Conservation (phyloP, 768 basidiomycete species). For the Trametes sanguinea region DNA sequence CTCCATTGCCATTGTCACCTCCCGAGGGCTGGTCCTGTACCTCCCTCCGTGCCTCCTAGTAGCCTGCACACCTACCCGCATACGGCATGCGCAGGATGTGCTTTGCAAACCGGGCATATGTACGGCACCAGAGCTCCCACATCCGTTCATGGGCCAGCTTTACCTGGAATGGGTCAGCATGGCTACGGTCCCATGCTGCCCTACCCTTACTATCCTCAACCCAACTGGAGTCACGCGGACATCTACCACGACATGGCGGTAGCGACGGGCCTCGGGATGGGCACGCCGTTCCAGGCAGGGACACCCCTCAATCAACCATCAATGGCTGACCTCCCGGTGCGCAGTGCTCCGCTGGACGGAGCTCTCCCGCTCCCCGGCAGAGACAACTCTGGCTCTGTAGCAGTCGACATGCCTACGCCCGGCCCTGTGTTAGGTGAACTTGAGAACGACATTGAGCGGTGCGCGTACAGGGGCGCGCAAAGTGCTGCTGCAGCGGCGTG, state of each 20-base stretch:
- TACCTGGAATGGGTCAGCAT: too few relatives aligned
- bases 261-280: conserved; percentile 3
- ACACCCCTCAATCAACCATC: not conserved
- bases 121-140: too few relatives aligned
- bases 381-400: not conserved
- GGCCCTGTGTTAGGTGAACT: not conserved
- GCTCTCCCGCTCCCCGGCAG: not conserved
- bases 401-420: not conserved
- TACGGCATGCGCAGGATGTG: too few relatives aligned
- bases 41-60: too few relatives aligned
- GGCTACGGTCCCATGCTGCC: too few relatives aligned
- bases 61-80: too few relatives aligned
- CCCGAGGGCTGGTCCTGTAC: too few relatives aligned
- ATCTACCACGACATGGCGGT: conserved; percentile 1
- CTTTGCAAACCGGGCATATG: too few relatives aligned
- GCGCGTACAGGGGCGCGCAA: not conserved
- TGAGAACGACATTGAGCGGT: not conserved
- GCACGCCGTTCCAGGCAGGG: not conserved
- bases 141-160: too few relatives aligned
- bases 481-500: not conserved
- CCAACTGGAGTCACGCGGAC: conserved; percentile 1
- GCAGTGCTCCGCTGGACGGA: too few relatives aligned
- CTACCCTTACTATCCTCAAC: not conserved
- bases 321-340: not conserved
- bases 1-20: too few relatives aligned